phyloP scores from a whole-genome alignment of 768 basidiomycete species.

The Infundibulicybe gibba region DNA sequence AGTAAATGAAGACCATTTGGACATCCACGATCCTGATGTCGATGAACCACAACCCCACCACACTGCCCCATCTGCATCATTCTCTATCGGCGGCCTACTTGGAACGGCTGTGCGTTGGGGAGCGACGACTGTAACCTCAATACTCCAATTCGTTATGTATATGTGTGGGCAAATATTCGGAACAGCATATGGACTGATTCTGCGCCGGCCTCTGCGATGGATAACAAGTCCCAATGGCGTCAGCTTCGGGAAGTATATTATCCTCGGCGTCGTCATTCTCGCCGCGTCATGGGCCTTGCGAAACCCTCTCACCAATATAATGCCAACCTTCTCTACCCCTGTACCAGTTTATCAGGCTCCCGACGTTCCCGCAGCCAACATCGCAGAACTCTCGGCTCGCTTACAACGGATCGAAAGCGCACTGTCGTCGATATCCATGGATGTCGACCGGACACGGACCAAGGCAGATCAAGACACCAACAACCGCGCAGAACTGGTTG shows the following conservation, averaged over 20 bases:
- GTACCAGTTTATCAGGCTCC: conserved; percentile 45
- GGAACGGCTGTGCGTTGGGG: conserved; percentile 31
- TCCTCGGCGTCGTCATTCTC: conserved; percentile 40
- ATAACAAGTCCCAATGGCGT: conserved; percentile 26
- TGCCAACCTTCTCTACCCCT: conserved; percentile 27
- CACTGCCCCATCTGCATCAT: conserved; percentile 21
- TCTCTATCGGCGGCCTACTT: conserved; percentile 40
- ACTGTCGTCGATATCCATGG: conserved; percentile 55
- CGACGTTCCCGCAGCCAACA: conserved; percentile 56
- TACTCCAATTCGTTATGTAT: conserved; percentile 34
- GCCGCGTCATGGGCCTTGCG: conserved; percentile 42
- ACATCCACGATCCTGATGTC: conserved; percentile 18
- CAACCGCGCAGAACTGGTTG: conserved; percentile 47
- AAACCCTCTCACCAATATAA: conserved; percentile 23
- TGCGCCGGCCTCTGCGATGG: conserved; percentile 45
- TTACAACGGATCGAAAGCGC: conserved; percentile 61
- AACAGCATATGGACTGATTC: conserved; percentile 39
- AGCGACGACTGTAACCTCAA: conserved; percentile 12
- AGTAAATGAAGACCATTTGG: conserved; percentile 46
- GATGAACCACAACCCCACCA: conserved; percentile 27
- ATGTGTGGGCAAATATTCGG: conserved; percentile 48
- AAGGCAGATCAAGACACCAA: conserved; percentile 52
- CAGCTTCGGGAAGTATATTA: conserved; percentile 34
- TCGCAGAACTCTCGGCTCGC: conserved; percentile 62
- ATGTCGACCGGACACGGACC: conserved; percentile 45